Evolutionary conservation across 2,329 filamentous ascomycete species (phyloP).

Genomic region (Hirsutella rhossiliensis): DNA sequence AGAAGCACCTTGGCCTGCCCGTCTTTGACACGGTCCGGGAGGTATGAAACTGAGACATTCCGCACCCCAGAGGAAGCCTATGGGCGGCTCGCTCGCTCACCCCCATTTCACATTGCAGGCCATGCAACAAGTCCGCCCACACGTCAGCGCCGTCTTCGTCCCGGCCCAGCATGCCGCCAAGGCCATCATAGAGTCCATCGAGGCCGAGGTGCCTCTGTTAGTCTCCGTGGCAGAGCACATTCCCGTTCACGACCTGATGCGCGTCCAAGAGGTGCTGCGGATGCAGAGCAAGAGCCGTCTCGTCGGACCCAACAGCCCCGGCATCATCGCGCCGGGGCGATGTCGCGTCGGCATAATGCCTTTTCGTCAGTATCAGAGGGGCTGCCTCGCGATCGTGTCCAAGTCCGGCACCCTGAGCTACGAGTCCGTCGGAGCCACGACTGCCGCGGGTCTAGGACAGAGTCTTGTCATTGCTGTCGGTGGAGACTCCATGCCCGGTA

Average conservation of each 20-base stretch:
- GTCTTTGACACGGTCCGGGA: slow-evolving; percentile 22
- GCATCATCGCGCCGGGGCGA: slow-evolving; percentile 63
- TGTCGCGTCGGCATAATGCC: slow-evolving; percentile 38
- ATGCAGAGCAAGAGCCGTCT: slow-evolving; percentile 61
- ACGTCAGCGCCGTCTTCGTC: slow-evolving; percentile 64
- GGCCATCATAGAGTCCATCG: slow-evolving; percentile 64
- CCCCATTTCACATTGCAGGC: slow-evolving; percentile 16
- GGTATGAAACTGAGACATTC: slow-evolving; percentile 7
- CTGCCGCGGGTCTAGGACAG: slow-evolving; percentile 62
- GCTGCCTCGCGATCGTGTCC: slow-evolving; percentile 63
- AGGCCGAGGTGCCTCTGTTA: slow-evolving; percentile 65
- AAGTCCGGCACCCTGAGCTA: slow-evolving; percentile 74
- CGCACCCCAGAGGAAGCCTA: not conserved
- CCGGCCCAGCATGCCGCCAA: slow-evolving; percentile 52
- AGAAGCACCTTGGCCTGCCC: slow-evolving; percentile 19
- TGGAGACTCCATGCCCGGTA: slow-evolving; percentile 59
- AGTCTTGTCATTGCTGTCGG: slow-evolving; percentile 69
- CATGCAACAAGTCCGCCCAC: slow-evolving; percentile 30
- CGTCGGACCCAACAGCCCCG: slow-evolving; percentile 71
- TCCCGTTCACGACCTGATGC: slow-evolving; percentile 64
- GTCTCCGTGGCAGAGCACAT: slow-evolving; percentile 74
- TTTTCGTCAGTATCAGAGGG: slow-evolving; percentile 32
- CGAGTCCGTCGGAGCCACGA: slow-evolving; percentile 65
- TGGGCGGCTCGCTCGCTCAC: not conserved
- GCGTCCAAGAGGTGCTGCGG: slow-evolving; percentile 55